Percentiles rank a stretch among this genome's conserved stretches.
Conservation (phyloP, 192 early-diverging fungal species). For the Kickxella alabastrina region DNA sequence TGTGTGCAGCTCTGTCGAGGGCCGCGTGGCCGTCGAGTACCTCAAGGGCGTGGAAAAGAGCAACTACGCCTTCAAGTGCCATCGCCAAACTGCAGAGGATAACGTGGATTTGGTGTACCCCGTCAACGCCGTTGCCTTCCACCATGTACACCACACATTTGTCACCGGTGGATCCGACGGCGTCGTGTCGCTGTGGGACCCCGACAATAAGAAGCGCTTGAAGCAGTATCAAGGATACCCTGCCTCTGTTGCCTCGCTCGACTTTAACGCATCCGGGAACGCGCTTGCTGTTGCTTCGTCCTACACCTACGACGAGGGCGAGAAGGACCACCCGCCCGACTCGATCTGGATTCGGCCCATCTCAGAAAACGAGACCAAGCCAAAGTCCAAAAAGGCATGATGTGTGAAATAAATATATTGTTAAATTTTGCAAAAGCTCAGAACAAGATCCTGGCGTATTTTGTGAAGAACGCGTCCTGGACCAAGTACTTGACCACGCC, state of each 20-base stretch:
- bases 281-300: constrained; percentile 81
- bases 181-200: constrained; percentile 89
- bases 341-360: constrained; percentile 75
- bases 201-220: constrained; percentile 82
- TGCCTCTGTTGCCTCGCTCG: constrained; percentile 73
- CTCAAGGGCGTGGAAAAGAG: constrained; percentile 69
- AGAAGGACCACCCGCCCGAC: constrained; percentile 80
- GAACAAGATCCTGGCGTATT: constrained; percentile 13
- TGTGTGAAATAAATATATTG: neutral
- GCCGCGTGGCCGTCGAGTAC: constrained; percentile 89
- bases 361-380: constrained; percentile 57
- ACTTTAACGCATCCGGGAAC: constrained; percentile 76
- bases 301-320: constrained; percentile 95
- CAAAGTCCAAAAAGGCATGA: constrained; percentile 46
- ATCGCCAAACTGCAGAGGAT: constrained; percentile 68
- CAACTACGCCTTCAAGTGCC: constrained; percentile 98
- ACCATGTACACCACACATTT: constrained; percentile 91
- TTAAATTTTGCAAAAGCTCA: neutral
- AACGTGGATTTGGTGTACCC: constrained; percentile 85
- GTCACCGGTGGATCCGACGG: constrained; percentile 95
- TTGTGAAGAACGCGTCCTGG: constrained; percentile 14
- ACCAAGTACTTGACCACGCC: constrained; percentile 5
- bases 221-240: constrained; percentile 79
- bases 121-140: constrained; percentile 89
- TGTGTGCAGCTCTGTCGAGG: constrained; percentile 89